Evolutionary conservation across 2,329 filamentous ascomycete genomes (phyloP).

Genomic region (Fusarium sp.): DNA sequence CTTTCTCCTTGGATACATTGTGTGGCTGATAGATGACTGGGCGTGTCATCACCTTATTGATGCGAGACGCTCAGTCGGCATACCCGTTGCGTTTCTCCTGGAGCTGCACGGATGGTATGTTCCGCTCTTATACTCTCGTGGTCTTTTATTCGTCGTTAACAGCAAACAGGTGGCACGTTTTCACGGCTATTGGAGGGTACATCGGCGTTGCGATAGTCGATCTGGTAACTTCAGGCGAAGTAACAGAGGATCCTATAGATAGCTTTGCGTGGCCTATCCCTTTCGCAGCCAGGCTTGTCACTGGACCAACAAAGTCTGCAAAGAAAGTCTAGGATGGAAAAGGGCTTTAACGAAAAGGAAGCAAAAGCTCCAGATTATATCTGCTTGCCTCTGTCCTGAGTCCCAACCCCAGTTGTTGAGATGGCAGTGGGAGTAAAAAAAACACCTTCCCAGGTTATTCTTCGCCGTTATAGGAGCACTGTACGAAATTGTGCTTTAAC

Average conservation of each 20-base stretch:
- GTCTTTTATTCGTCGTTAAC: background rate
- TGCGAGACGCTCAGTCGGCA: conserved; percentile 45
- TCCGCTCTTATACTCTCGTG: background rate
- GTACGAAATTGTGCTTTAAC: background rate
- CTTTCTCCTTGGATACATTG: conserved; percentile 52
- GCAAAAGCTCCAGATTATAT: background rate
- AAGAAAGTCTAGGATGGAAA: background rate
- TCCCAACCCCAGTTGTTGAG: background rate
- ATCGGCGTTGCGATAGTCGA: conserved; percentile 53
- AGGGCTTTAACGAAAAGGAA: background rate
- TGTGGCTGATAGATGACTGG: conserved; percentile 55
- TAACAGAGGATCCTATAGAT: conserved; percentile 44
- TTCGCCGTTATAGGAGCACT: background rate
- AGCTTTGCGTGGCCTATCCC: conserved; percentile 52
- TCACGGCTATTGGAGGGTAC: conserved; percentile 56
- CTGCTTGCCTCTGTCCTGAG: background rate
- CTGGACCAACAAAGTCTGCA: background rate
- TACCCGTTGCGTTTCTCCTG: conserved; percentile 53
- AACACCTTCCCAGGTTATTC: background rate
- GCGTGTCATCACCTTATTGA: conserved; percentile 46
- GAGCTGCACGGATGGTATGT: conserved; percentile 57
- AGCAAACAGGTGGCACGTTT: conserved; percentile 53
- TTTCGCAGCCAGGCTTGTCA: conserved; percentile 28
- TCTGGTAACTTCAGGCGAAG: conserved; percentile 49
- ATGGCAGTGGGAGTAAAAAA: background rate